These are phyloP conservation scores for Neurospora tetraspora DNA, from an alignment of 495 filamentous ascomycete species.

Conservation along the genomic window DNA sequence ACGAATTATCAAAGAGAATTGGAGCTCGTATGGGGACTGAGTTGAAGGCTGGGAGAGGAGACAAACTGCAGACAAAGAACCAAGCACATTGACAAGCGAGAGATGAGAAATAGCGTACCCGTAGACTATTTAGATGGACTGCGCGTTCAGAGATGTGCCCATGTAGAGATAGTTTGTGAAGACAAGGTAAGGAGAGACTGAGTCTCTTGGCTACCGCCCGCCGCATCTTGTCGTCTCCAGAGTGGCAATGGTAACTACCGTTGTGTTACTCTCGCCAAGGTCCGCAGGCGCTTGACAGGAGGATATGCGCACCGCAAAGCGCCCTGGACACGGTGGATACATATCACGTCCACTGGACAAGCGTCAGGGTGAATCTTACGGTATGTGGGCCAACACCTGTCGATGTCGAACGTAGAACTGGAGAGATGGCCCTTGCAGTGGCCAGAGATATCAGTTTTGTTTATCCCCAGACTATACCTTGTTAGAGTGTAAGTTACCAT, in stretches of 20 bases:
- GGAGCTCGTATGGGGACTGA: background rate
- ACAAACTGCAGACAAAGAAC: background rate
- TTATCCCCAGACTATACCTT: background rate
- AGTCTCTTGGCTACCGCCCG: background rate
- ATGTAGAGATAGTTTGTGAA: background rate
- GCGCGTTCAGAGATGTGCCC: background rate
- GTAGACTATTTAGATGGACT: background rate
- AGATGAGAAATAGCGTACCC: background rate
- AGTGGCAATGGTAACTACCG: background rate
- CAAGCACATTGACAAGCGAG: background rate
- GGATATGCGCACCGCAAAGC: background rate
- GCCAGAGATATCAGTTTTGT: background rate
- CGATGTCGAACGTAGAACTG: background rate
- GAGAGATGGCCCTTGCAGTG: background rate
- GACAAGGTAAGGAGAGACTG: background rate
- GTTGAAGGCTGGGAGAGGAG: background rate
- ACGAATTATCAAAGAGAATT: background rate
- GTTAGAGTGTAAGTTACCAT: background rate
- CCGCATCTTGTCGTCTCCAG: background rate
- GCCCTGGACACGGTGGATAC: background rate
- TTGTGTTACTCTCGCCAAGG: background rate
- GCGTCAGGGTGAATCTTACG: background rate
- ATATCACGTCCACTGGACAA: background rate
- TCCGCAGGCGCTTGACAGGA: background rate
- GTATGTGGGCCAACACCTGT: background rate